Evolutionary conservation across 495 filamentous ascomycete genomes (phyloP), one percentile per base, ranked within the genome.

Genomic region (Hypomontagnella monticulosa): DNA sequence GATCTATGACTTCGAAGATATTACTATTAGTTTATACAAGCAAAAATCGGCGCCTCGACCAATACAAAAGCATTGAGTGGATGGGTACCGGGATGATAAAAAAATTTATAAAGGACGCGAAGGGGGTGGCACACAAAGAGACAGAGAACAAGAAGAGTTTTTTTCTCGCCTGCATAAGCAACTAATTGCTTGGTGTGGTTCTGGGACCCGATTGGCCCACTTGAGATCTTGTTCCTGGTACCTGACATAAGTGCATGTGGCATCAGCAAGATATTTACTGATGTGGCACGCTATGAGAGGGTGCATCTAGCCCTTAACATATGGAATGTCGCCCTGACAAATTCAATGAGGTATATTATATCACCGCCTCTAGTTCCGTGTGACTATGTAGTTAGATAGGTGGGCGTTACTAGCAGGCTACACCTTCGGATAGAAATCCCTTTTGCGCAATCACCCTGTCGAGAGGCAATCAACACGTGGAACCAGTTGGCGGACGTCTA

Each of bases 221-320:
- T 41, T 38, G 32, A 66, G 66, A 63, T 59, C 49, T 55, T 44
- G 71, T 71, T 68, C 70, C 73, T 73, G 74, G 74, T 76, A 73
- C 76, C 74, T 76, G 76, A 73, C 71, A 72, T 72, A 36, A 59
- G 14, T 41, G 57, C 69, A 69, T 69, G 68, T 71, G 73, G 47
- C 57, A 61, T 61, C 42, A 18, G 43, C 18, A 47, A 23, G 23
- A 6, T 38, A 8, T 11, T 2, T 43, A 50, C 42, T 66, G 62
- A 68, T 68, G 67, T 72, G 72, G 63, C 67, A 57, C 32, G 19
- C 69, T 43, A 48, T 74, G 57, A 73, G 67, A 75, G 73, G 73
- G 57, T 61, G 42, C 53, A 57, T 33, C 56, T 33, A 8, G 20
- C 23, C 32, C 48, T 55, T 41, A 27, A 58, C 36, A 61, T 27